Percentiles rank a stretch among this genome's conserved stretches.
Conservation (phyloP, 2,329 filamentous ascomycete species). For the Magnaporthiopsis rhizophila region DNA sequence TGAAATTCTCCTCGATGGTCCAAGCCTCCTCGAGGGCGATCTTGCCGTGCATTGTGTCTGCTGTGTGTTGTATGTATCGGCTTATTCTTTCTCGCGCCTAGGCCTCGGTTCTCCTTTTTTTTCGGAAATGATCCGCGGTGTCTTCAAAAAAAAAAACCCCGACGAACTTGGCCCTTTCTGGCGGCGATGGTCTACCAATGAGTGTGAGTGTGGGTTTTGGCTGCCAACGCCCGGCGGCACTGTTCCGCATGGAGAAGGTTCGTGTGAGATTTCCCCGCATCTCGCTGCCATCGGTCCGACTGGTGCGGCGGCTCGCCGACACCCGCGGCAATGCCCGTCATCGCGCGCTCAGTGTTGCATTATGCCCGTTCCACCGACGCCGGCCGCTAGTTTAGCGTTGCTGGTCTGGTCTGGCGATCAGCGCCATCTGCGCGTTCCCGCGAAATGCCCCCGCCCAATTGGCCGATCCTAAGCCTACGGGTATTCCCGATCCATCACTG, state of each 20-base stretch:
- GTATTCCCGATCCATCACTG: no score
- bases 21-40: slow-evolving; percentile 17
- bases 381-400: neutral
- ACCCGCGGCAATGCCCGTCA: neutral
- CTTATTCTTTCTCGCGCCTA: neutral
- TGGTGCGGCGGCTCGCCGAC: neutral
- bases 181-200: neutral
- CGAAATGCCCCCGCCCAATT: no score
- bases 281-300: neutral
- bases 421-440: no score
- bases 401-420: neutral
- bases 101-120: no score
- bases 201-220: neutral
- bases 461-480: no score
- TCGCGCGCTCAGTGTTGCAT: neutral
- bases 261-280: neutral
- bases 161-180: neutral
- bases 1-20: slow-evolving; percentile 17
- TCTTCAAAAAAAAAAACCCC: neutral
- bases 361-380: neutral
- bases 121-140: neutral
- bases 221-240: neutral
- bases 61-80: neutral
- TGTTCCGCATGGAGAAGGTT: neutral
- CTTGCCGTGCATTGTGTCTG: slow-evolving; percentile 14